Evolutionary conservation across 1,139 yeast species (phyloP).

Genomic region (Debaryomycetaceae sp.): DNA sequence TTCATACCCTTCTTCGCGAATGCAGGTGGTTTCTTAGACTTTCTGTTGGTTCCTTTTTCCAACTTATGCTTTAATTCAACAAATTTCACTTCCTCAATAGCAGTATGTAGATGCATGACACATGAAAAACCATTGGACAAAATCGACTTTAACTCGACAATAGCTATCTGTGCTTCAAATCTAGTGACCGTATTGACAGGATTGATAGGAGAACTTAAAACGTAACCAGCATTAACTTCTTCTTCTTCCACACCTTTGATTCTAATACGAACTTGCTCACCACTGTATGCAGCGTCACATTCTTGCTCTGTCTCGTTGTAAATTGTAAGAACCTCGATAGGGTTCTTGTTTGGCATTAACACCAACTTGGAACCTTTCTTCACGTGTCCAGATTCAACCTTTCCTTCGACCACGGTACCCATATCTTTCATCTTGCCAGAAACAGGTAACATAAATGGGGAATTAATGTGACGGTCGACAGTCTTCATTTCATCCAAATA

Average conservation of each 20-base stretch:
- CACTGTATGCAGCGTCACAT: conserved; percentile 85
- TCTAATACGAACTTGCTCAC: conserved; percentile 94
- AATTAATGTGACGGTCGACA: conserved; percentile 81
- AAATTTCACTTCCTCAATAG: conserved; percentile 90
- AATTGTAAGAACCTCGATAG: conserved; percentile 81
- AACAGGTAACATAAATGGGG: conserved; percentile 96
- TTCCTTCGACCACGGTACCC: conserved; percentile 97
- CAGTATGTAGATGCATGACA: conserved; percentile 98
- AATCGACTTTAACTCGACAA: conserved; percentile 92
- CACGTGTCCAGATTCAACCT: conserved; percentile 92
- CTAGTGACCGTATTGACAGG: conserved; percentile 90
- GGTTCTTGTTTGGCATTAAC: conserved; percentile 87
- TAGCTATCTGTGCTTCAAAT: conserved; percentile 95
- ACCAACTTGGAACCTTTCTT: conserved; percentile 73
- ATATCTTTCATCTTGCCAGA: conserved; percentile 92
- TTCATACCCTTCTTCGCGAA: conserved; percentile 99
- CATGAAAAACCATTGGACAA: conserved; percentile 94
- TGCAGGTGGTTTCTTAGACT: conserved; percentile 95
- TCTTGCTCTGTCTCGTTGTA: conserved; percentile 96
- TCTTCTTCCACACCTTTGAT: conserved; percentile 97
- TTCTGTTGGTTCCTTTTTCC: conserved; percentile 95
- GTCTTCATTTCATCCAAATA: conserved; percentile 80
- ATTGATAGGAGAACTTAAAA: conserved; percentile 74
- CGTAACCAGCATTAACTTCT: conserved; percentile 88
- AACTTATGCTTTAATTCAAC: conserved; percentile 83